Evolutionary conservation across 2,329 filamentous ascomycete species (phyloP), one percentile per base, ranked within the genome.

Genomic region (Grosmannia huntii): DNA sequence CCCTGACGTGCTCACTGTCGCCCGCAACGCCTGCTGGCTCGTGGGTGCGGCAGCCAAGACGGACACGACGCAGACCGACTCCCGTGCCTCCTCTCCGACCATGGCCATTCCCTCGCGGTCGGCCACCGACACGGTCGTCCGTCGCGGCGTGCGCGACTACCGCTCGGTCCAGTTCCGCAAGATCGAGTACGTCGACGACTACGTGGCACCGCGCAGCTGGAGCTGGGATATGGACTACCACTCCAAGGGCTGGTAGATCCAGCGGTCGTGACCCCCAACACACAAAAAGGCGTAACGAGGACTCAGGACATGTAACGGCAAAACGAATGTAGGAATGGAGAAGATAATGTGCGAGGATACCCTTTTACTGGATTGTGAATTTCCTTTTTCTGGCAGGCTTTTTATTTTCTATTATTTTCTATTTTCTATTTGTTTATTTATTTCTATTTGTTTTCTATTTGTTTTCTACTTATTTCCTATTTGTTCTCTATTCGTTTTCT

Each of bases 231-330:
- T 33, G 21, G 56, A 59, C 41, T 62, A 60, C 56, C 56, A 63
- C 55, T 41, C 46, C 19, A 57, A 58, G n/a, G 61, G 61, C 5
- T 62, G 61, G 61, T 62, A 49, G n/a, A 14, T 23, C 41, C 41
- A 33, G 31, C 31, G 31, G 7, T 6, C 41, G 6, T n/a, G 19
- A 44, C 11, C 11, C 28, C 7, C 16, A 19, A 44, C 16, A n/a
- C 11, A 49, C 10, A 49, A 49, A 23, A 49, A 25, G 46, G 46
- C 46, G 46, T 49, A 12, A 49, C 46, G 46, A 49, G 46, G 16
- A 49, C 46, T 23, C 21, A 19, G 46, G 23, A 44, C 41, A 49
- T 49, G 46, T 23, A 49, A 49, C 23, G 46, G 46, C 38, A 25
- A 44, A 44, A 25, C 46, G 46, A 49, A 25, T 49, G 46, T 49